These are phyloP conservation scores for Monilinia polystroma DNA, from an alignment of 2,329 filamentous ascomycete species.

Conservation along the genomic window DNA sequence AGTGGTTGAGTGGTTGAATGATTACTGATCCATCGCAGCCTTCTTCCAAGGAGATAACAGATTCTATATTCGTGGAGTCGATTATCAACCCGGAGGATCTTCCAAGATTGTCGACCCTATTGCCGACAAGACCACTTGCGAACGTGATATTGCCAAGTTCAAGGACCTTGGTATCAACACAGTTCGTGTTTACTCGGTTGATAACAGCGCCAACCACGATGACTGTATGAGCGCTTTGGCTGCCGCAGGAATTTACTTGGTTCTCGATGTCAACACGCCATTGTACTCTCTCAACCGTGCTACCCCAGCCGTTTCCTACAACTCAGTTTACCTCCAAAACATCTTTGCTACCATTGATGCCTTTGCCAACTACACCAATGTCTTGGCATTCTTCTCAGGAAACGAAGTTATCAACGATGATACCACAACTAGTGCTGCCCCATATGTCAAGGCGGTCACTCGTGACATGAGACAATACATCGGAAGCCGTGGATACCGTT, in stretches of 20 bases:
- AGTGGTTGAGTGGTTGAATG: too few species aligned
- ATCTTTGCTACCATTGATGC: conserved; percentile 69
- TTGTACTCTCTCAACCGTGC: conserved; percentile 67
- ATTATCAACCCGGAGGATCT: conserved; percentile 62
- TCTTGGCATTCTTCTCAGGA: conserved; percentile 61
- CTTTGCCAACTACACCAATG: conserved; percentile 67
- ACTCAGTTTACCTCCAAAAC: conserved; percentile 67
- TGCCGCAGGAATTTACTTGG: conserved; percentile 71
- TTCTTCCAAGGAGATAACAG: conserved; percentile 37
- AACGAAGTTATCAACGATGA: conserved; percentile 60
- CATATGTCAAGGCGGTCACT: conserved; percentile 59
- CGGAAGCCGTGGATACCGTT: conserved; percentile 47
- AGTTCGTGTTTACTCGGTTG: conserved; percentile 70
- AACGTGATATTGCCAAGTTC: conserved; percentile 65
- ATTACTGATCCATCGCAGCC: conserved; percentile 29
- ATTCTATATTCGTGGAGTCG: conserved; percentile 61
- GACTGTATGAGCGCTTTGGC: conserved; percentile 66
- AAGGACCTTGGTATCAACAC: conserved; percentile 70
- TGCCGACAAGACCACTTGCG: conserved; percentile 57
- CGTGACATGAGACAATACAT: conserved; percentile 58
- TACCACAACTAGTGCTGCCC: conserved; percentile 50
- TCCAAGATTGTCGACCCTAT: conserved; percentile 63
- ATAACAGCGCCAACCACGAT: conserved; percentile 67
- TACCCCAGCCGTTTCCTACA: conserved; percentile 62
- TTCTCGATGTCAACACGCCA: conserved; percentile 71